Evolutionary conservation across 768 basidiomycete species (phyloP).

Genomic region (Lactifluus volemus): DNA sequence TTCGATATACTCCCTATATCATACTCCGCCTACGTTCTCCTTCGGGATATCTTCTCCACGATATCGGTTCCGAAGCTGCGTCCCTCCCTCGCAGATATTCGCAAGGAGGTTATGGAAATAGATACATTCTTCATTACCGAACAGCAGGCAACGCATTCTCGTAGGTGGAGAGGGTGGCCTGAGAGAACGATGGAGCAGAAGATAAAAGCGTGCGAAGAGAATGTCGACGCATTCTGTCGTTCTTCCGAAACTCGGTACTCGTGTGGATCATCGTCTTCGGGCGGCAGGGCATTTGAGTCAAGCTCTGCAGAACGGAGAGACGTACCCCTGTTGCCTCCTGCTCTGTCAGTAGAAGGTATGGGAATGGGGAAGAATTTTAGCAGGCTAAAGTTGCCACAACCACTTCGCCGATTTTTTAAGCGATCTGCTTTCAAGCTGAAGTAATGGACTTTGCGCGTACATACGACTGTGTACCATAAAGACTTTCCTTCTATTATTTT

Average conservation of each 20-base stretch:
- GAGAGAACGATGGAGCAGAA: neutral
- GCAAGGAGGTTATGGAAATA: constrained; percentile 43
- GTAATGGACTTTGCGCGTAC: no score
- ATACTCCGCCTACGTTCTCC: constrained; percentile 33
- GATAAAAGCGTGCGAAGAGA: neutral
- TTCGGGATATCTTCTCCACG: constrained; percentile 50
- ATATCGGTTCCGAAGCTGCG: constrained; percentile 43
- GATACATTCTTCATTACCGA: constrained; percentile 55
- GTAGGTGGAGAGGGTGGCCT: neutral
- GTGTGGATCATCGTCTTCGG: neutral
- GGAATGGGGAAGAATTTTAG: neutral
- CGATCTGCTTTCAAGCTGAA: no score
- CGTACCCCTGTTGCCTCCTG: neutral
- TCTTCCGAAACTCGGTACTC: neutral
- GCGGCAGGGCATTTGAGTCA: constrained; percentile 1
- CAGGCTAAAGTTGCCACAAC: neutral
- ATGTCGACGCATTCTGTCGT: neutral
- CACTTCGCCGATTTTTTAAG: neutral
- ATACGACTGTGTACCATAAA: no score
- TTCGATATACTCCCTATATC: constrained; percentile 23
- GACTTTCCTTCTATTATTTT: no score
- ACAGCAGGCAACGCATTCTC: constrained; percentile 26
- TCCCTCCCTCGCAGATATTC: constrained; percentile 52
- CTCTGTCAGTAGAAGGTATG: neutral
- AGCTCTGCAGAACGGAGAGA: neutral